Base-by-base conservation (phyloP, 371 early-diverging fungal genomes). In the Chytridiales sp. region DNA sequence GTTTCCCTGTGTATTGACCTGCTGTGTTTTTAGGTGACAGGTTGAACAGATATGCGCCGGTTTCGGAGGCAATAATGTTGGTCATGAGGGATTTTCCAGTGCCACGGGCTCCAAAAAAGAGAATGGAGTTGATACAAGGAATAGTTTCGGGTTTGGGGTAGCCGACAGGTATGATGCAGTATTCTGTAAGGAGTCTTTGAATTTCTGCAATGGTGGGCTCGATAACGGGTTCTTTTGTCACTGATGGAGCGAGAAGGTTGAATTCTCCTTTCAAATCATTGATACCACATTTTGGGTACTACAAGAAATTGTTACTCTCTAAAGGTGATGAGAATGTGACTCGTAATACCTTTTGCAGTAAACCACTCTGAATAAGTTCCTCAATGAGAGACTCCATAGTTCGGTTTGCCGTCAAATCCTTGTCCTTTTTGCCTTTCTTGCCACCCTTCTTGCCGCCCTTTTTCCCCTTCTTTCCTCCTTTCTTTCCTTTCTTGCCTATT, bases 351-450 rank as follows among this genome's bases (percentile, higher is more conserved):
- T 66, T 59, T 54, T 78, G 80, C 34, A 81, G 54, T 4, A 83
- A 64, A 17, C 83, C 83, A 0, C 74, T 68, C 41, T 77, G 69
- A 27, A 77, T 67, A 1, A 83, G 58, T 63, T 81, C 83, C 55
- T 79, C 80, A 9, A 80, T 66, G 21, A 82, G 61, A 11, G 76
- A 75, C 39, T 82, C 83, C 69, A 78, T 78, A 1, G 83, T 80
- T 22, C 80, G 62, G 42, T 77, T 77, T 9, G 78, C 80, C 1
- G 83, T 83, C 46, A 83, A 46, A 42, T 83, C 83, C 62, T 83
- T 83, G 54, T 83, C 82, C 57, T 83, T 83, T 51, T 81, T 83
- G 36, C 79, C 83, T 59, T 82, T 78, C 56, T 73, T 80, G 13
- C 66, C 68, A 1, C 72, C 73, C 41, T 57, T 63, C 59, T 64